Base-by-base conservation (phyloP, 1,284 basidiomycete genomes). In the Agaricales sp. region DNA sequence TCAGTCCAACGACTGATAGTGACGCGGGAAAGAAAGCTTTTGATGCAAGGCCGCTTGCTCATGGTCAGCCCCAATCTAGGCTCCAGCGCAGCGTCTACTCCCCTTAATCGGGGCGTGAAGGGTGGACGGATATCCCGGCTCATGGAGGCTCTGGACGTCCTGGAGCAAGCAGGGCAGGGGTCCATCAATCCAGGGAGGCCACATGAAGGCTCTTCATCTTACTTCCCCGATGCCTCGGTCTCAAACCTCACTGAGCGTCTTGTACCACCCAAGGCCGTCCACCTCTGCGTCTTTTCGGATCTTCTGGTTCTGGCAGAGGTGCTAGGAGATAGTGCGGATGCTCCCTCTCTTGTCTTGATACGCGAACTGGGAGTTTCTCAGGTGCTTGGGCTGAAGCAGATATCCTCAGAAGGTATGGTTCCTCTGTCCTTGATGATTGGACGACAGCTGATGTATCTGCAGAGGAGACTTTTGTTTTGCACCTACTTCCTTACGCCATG, bases 261-360 rank as follows among this genome's bases (percentile, higher is more conserved):
- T 35, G 30, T 35, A 11, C 11, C 41, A 11, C 20, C 41, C 11
- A n/a, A 19, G 11, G 11, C 57, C 49, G 60, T 77, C 2, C 74
- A 78, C 56, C 71, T 73, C 41, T 74, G 87, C 49, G 69, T 89
- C 4, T 87, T 90, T 61, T 78, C 78, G 35, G 87, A 90, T 65
- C 56, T 88, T 30, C 61, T 87, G 19, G 56, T 88, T 8, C 23
- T 58, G 87, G 18, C 70, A 74, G 14, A 63, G 63, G 8, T 56
- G 51, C 39, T 45, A 43, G 20, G 55, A 52, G 55, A 57, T 20
- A 48, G 57, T 46, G 59, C 55, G 26, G 50, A 53, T 13, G 60
- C 63, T 14, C 54, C 18, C 13, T 47, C 64, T 22, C 78, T 74
- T 69, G 63, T 61, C 2, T 62, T 80, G 3, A 57, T 78, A 6